Base-by-base conservation (phyloP, 2,329 filamentous ascomycete species). In the Penicillium vulpinum region DNA sequence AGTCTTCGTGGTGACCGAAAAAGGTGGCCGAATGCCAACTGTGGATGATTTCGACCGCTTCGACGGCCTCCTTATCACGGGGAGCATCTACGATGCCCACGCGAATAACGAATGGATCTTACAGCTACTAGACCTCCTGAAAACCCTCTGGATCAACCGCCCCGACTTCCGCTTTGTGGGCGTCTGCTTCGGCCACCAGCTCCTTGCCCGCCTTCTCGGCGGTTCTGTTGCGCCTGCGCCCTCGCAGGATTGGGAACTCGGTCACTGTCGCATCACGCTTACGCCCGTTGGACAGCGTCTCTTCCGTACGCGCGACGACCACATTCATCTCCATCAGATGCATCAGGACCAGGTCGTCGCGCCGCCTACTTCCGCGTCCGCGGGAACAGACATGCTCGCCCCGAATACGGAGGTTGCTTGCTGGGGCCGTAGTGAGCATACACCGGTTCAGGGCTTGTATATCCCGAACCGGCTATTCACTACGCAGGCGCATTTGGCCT, bases 1-100 rank as follows among this genome's bases (percentile, higher is more conserved):
- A 66, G 73, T 80, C 36, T 85, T 82, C 62, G 77, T 86, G 5
- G 81, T 86, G 5, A 74, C 80, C 10, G 77, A 80, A 10, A 64
- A 78, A 33, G 76, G 78, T 11, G 80, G 80, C 4, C 71, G 74
- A 10, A 77, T 84, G 18, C 81, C 82, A 0, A 73, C 70, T 4
- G 69, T 73, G 3, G 73, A 78, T 2, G 81, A 84, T 6, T 80
- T 85, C 36, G 64, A 73, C 5, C 70, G 74, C 11, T 70, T 77
- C 21, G 70, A 77, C 54, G 78, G 77, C 0, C 75, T 81, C 1
- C 60, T 80, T 10, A 78, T 80, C 45, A 80, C 78, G 0, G 78
- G 78, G 15, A 78, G 75, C 57, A 77, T 77, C 58, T 79, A 78
- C 64, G 78, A 81, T 59, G 78, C 78, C 5, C 77, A 80, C 62